Percentiles rank a stretch among this genome's conserved stretches.
These are phyloP conservation scores for Coemansia sp. DNA, from an alignment of 192 early-diverging fungal genomes.

Conservation along the genomic window DNA sequence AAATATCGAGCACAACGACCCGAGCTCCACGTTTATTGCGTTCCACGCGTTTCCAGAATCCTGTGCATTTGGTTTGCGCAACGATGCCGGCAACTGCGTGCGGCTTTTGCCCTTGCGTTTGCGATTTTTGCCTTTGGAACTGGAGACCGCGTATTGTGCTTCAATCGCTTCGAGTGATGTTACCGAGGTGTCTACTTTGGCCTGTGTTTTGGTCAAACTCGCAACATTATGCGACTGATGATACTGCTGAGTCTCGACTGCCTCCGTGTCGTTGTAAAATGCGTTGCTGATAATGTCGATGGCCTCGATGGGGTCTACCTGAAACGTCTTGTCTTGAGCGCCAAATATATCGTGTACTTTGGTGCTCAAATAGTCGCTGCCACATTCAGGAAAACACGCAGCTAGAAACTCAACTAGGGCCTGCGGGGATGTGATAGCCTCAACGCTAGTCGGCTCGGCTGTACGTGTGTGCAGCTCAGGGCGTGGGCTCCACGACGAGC, in stretches of 20 bases:
- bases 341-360: conserved; percentile 26
- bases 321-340: conserved; percentile 7
- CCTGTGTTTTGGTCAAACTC: not conserved
- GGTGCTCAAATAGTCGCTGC: conserved; percentile 31
- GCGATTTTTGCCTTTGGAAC: conserved; percentile 9
- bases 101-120: conserved; percentile 7
- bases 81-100: not conserved
- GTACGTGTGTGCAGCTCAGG: not conserved
- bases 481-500: not conserved
- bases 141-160: conserved; percentile 27
- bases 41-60: conserved; percentile 34
- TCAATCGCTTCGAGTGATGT: conserved; percentile 24
- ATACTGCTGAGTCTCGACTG: conserved; percentile 32
- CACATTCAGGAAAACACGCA: conserved; percentile 50
- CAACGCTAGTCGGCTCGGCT: not conserved
- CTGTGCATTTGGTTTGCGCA: not conserved
- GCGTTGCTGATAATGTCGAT: conserved; percentile 47
- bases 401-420: conserved; percentile 30
- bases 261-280: conserved; percentile 41
- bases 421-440: conserved; percentile 33
- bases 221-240: conserved; percentile 7
- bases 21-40: conserved; percentile 33
- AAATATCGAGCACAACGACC: conserved; percentile 29
- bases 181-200: not conserved
- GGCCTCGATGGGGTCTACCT: conserved; percentile 47